Conservation (phyloP, 2,329 filamentous ascomycete species). For the Lecanicillium sp. region DNA sequence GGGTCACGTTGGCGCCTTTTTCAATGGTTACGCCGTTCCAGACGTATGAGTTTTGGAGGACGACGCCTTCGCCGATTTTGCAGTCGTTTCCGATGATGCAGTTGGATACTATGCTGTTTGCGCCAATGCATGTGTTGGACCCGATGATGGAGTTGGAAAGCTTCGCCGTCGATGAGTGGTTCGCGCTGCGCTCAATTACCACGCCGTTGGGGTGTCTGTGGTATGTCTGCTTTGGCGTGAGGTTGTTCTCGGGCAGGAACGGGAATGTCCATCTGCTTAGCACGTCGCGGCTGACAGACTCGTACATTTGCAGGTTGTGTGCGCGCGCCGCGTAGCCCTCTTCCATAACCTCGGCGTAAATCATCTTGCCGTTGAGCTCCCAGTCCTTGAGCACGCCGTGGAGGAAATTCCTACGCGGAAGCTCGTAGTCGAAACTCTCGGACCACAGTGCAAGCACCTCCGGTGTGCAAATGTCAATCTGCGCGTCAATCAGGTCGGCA, state of each 20-base stretch:
- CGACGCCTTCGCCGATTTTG: conserved; percentile 77
- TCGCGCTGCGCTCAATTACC: conserved; percentile 72
- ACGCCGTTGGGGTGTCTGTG: conserved; percentile 59
- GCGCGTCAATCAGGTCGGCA: conserved; percentile 83
- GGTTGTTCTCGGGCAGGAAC: conserved; percentile 80
- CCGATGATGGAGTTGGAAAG: conserved; percentile 70
- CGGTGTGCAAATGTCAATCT: conserved; percentile 94
- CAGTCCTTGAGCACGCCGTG: conserved; percentile 93
- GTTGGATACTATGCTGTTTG: conserved; percentile 60
- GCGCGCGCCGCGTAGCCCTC: conserved; percentile 82
- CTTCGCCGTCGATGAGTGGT: conserved; percentile 62
- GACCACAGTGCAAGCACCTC: conserved; percentile 93
- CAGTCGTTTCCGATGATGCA: conserved; percentile 80
- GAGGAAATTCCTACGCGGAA: conserved; percentile 79
- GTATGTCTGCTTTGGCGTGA: conserved; percentile 71
- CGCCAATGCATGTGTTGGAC: conserved; percentile 64
- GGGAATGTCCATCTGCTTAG: conserved; percentile 82
- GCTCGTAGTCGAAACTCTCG: conserved; percentile 94
- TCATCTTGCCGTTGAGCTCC: conserved; percentile 94
- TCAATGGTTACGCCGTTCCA: conserved; percentile 79
- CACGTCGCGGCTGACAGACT: conserved; percentile 81
- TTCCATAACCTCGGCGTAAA: conserved; percentile 78
- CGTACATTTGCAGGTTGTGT: conserved; percentile 80
- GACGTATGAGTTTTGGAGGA: conserved; percentile 70
- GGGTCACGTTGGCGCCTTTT: conserved; percentile 61